Evolutionary conservation across 495 filamentous ascomycete species (phyloP).

Genomic region (Collariella sp.): DNA sequence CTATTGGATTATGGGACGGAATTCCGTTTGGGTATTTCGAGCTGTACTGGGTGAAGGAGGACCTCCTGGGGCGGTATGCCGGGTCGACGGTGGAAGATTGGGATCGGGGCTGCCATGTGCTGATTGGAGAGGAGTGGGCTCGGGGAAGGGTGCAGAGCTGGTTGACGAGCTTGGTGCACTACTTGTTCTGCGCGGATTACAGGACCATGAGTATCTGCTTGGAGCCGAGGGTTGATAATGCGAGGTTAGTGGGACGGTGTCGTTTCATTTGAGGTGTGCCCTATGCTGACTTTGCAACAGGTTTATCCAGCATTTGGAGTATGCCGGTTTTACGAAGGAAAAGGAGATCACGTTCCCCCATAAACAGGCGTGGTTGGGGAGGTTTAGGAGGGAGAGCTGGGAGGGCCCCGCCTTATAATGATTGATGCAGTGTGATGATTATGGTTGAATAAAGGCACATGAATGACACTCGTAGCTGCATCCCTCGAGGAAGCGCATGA

Average conservation of each 20-base stretch:
- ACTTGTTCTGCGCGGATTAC: slow-evolving; percentile 68
- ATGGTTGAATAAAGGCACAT: no score
- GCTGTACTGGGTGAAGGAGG: slow-evolving; percentile 98
- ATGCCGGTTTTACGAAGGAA: slow-evolving; percentile 80
- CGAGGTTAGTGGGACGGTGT: slow-evolving; percentile 55
- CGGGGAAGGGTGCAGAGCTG: slow-evolving; percentile 71
- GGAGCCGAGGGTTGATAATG: slow-evolving; percentile 89
- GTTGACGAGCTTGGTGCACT: slow-evolving; percentile 80
- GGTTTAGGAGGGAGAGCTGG: slow-evolving; percentile 75
- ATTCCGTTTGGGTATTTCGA: slow-evolving; percentile 97
- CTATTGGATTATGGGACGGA: slow-evolving; percentile 88
- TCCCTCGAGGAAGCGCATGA: no score
- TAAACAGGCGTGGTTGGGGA: slow-evolving; percentile 85
- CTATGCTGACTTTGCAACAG: slow-evolving; percentile 38
- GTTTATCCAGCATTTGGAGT: slow-evolving; percentile 65
- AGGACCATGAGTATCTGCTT: slow-evolving; percentile 73
- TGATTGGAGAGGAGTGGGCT: slow-evolving; percentile 91
- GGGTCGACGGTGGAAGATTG: slow-evolving; percentile 59
- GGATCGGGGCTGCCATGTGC: slow-evolving; percentile 78
- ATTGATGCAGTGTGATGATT: no score
- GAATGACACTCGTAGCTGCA: no score
- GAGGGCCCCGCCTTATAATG: slow-evolving; percentile 62
- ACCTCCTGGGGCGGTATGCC: slow-evolving; percentile 59
- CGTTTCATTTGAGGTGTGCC: slow-evolving; percentile 7
- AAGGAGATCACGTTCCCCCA: slow-evolving; percentile 82